These are phyloP conservation scores for Pleochaeta shiraiana DNA, from an alignment of 2,329 filamentous ascomycete genomes.

Conservation along the genomic window DNA sequence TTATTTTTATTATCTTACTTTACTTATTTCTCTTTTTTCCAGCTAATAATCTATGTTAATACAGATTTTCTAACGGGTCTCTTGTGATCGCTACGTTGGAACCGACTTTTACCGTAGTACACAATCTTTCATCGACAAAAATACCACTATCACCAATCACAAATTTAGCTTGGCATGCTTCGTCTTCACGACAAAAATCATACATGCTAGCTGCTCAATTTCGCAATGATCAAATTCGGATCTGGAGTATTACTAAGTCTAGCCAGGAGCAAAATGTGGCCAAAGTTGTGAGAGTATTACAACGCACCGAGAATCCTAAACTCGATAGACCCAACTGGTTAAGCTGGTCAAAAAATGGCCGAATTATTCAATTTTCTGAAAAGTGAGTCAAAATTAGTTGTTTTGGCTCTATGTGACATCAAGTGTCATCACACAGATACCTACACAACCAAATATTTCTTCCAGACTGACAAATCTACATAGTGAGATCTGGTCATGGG, in stretches of 20 bases:
- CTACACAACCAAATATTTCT: no score
- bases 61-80: conserved; percentile 83
- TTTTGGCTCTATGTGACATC: no score
- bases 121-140: conserved; percentile 70
- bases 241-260: conserved; percentile 89
- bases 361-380: conserved; percentile 81
- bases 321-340: conserved; percentile 76
- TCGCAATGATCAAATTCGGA: conserved; percentile 72
- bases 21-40: neutral
- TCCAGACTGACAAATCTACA: no score
- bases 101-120: conserved; percentile 80
- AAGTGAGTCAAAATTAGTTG: conserved; percentile 55
- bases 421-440: no score
- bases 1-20: conserved; percentile 5
- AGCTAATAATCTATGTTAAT: conserved; percentile 7
- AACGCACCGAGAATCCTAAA: conserved; percentile 50
- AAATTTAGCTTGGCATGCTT: conserved; percentile 84
- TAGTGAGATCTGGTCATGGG: conserved; percentile 85
- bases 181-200: conserved; percentile 85
- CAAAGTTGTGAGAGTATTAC: conserved; percentile 73
- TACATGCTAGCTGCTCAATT: conserved; percentile 95
- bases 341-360: conserved; percentile 94
- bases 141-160: conserved; percentile 77
- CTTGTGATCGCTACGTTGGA: conserved; percentile 76
- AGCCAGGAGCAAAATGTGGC: conserved; percentile 46